Evolutionary conservation across 495 filamentous ascomycete species (phyloP), one percentile per base, ranked within the genome.

Genomic region (Podospora didyma): DNA sequence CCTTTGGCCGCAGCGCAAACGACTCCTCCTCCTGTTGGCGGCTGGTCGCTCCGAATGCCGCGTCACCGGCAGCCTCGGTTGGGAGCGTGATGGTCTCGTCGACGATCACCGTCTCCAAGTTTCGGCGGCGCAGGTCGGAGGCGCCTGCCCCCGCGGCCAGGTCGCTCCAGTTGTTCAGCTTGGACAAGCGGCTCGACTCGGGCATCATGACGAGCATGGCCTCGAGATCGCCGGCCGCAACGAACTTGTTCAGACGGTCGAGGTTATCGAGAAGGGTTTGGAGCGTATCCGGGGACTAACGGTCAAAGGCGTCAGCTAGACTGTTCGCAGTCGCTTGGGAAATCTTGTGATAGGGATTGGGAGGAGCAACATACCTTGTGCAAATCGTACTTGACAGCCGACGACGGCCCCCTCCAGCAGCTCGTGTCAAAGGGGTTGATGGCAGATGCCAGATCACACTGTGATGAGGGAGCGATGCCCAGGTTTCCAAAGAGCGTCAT

Each of bases 321-420:
- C 12, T 14, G 39, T 17, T 7, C 5, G 5, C 39, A 14, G 12
- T 14, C 5, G 12, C 5, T 12, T 14, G 4, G 39, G 26, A 9
- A 42, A 14, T 42, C 19, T 14, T 28, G 21, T 21, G 35, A n/a
- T 28, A 16, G 9, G 22, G 17, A 39, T 52, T 24, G 51, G 37
- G 49, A 9, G 22, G 22, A 10, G 3, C 51, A 41, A 31, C 49
- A 16, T 58, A 79, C 77, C 69, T 72, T 73, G 22, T 63, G 49
- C 3, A 64, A 53, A 58, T 80, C 71, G 50, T 73, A 78, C 51
- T 69, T 69, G 28, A 78, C 67, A 37, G 77, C 75, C 14, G 73
- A 68, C 6, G 73, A 69, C 31, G 68, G 60, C 28, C 73, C 76
- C 26, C 66, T 65, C 77, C 78, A 80, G 66, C 79, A 83, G 42